These are phyloP conservation scores for Geotrichum citri-aurantii DNA, from an alignment of 1,139 yeast species.

Conservation along the genomic window DNA sequence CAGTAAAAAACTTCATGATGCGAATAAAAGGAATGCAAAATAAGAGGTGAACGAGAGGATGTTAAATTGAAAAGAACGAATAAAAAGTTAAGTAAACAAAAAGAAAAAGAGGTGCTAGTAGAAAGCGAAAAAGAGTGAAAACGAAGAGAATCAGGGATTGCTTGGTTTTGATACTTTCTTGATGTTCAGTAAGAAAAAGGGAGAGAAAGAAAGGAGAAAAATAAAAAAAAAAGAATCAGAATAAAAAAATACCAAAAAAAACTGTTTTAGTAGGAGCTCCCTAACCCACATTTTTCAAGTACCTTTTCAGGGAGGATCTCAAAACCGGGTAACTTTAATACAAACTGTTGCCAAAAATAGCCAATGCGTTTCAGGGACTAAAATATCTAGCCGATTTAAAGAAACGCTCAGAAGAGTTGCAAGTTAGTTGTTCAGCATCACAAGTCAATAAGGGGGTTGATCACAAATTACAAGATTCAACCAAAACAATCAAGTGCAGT, in stretches of 20 bases:
- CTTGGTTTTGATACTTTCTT: neutral
- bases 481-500: too few relatives aligned
- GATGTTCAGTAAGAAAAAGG: neutral
- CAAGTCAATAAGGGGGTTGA: too few relatives aligned
- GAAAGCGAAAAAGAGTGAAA: neutral
- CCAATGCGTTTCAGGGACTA: neutral
- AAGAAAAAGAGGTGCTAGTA: neutral
- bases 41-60: neutral
- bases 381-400: too few relatives aligned
- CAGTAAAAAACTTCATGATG: conserved; percentile 17
- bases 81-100: neutral
- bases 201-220: neutral
- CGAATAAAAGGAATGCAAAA: neutral
- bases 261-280: neutral
- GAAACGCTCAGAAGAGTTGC: too few relatives aligned
- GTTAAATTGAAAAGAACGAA: neutral
- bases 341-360: neutral
- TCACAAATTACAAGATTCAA: neutral
- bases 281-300: neutral
- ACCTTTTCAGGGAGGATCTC: neutral
- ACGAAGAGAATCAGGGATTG: neutral
- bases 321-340: neutral
- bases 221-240: neutral
- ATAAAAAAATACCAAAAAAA: neutral
- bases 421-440: too few relatives aligned